phyloP scores from a whole-genome alignment of 257 asterid genomes.

The Fraxinus pennsylvanica region DNA sequence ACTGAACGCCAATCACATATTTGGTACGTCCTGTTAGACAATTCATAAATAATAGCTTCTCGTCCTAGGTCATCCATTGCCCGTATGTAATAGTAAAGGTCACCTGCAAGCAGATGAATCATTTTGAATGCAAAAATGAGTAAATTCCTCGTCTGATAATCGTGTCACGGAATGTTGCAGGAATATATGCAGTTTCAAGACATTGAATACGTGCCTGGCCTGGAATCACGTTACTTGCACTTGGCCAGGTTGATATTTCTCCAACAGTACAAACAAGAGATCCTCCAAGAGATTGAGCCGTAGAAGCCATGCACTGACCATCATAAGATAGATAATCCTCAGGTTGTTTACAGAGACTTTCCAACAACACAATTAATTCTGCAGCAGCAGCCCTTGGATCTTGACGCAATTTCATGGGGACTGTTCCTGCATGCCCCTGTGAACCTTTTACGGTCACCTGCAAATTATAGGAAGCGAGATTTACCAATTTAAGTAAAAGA shows the following conservation, averaged over 20 bases:
- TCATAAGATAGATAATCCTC: constrained; percentile 76
- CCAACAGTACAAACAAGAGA: constrained; percentile 98
- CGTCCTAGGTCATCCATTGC: constrained; percentile 89
- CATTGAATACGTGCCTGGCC: constrained; percentile 73
- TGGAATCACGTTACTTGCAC: constrained; percentile 98
- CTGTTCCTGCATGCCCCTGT: constrained; percentile 99
- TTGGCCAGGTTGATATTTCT: constrained; percentile 96
- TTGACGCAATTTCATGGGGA: constrained; percentile 91
- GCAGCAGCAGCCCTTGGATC: constrained; percentile 99
- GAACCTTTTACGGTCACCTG: constrained; percentile 93
- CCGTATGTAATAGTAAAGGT: constrained; percentile 81
- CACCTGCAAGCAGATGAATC: constrained; percentile 46
- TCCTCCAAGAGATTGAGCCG: constrained; percentile 68
- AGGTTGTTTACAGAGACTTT: constrained; percentile 80
- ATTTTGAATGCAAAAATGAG: not conserved
- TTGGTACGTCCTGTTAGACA: constrained; percentile 63
- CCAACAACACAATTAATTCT: constrained; percentile 76
- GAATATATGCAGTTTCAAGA: constrained; percentile 3
- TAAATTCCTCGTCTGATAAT: not conserved
- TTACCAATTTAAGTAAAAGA: constrained; percentile 4
- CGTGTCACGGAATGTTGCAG: not conserved
- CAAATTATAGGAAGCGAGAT: constrained; percentile 14
- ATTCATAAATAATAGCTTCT: constrained; percentile 77
- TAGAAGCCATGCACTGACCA: constrained; percentile 61
- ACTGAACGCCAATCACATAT: constrained; percentile 80